Evolutionary conservation across 768 basidiomycete genomes (phyloP).

Genomic region (Calvatia gigantea): DNA sequence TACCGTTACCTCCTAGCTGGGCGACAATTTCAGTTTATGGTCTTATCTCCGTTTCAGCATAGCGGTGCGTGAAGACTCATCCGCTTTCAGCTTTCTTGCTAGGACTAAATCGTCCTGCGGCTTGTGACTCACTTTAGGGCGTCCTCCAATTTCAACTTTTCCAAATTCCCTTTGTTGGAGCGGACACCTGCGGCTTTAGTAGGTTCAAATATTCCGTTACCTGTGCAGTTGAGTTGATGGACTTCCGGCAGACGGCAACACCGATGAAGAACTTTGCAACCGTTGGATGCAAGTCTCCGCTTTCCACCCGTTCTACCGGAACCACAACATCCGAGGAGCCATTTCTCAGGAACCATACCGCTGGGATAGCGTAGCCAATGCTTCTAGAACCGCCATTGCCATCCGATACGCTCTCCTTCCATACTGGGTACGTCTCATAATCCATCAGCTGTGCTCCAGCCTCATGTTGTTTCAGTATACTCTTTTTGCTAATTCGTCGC

Average conservation of each 20-base stretch:
- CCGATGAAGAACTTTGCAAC: constrained; percentile 77
- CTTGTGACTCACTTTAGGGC: constrained; percentile 39
- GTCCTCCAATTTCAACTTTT: constrained; percentile 81
- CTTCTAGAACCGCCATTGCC: constrained; percentile 68
- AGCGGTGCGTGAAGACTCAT: constrained; percentile 25
- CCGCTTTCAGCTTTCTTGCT: constrained; percentile 4
- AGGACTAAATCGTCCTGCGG: constrained; percentile 3
- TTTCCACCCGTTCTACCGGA: constrained; percentile 79
- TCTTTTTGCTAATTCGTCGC: constrained; percentile 67
- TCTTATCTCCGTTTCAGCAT: constrained; percentile 66
- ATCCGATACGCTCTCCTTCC: constrained; percentile 70
- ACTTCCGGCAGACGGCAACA: constrained; percentile 44
- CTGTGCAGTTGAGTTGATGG: constrained; percentile 9
- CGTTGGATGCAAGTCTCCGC: constrained; percentile 88
- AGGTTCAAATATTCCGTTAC: constrained; percentile 21
- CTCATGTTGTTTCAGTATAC: constrained; percentile 48
- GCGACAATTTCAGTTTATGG: constrained; percentile 79
- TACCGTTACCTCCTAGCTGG: constrained; percentile 41
- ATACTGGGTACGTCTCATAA: constrained; percentile 60
- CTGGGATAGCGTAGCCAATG: constrained; percentile 78
- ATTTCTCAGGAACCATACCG: constrained; percentile 77
- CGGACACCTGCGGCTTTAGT: constrained; percentile 72
- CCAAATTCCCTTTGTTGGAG: constrained; percentile 82
- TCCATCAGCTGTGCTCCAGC: not conserved
- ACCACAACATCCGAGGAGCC: constrained; percentile 66